These are phyloP conservation scores for Dalbergia cultrata DNA, from an alignment of 306 rosid genomes.

Conservation along the genomic window DNA sequence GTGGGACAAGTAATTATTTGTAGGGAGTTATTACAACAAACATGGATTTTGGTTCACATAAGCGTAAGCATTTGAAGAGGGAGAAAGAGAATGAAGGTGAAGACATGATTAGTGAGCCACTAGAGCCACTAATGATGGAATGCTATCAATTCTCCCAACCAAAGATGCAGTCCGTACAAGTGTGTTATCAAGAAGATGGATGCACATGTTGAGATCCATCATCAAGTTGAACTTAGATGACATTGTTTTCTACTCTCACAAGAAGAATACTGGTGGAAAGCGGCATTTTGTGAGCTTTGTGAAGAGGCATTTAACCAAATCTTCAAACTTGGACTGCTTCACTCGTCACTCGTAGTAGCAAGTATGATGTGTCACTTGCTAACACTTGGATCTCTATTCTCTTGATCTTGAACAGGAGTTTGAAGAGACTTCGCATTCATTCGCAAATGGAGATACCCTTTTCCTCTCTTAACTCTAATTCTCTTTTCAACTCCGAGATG, in stretches of 20 bases:
- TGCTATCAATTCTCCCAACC: background rate
- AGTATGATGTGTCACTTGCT: background rate
- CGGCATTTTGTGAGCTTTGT: background rate
- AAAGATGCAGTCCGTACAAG: conserved; percentile 42
- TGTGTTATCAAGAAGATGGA: conserved; percentile 38
- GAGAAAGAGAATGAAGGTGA: conserved; percentile 1
- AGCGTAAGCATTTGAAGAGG: background rate
- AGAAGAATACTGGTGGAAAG: background rate
- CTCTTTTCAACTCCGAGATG: background rate
- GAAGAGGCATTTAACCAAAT: background rate
- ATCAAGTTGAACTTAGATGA: conserved; percentile 38
- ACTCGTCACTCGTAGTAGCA: background rate
- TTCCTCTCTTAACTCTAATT: background rate
- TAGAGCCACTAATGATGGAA: background rate
- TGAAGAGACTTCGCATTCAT: background rate
- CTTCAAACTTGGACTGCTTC: background rate
- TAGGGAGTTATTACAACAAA: background rate
- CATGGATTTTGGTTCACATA: background rate
- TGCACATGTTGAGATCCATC: conserved; percentile 7
- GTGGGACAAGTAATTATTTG: background rate
- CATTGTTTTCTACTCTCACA: background rate
- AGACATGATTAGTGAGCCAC: background rate
- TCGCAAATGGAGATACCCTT: background rate
- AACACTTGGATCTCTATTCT: conserved; percentile 30
- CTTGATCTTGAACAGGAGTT: background rate